phyloP scores from a whole-genome alignment of 2,329 filamentous ascomycete genomes.

The Pseudocercospora cruenta region DNA sequence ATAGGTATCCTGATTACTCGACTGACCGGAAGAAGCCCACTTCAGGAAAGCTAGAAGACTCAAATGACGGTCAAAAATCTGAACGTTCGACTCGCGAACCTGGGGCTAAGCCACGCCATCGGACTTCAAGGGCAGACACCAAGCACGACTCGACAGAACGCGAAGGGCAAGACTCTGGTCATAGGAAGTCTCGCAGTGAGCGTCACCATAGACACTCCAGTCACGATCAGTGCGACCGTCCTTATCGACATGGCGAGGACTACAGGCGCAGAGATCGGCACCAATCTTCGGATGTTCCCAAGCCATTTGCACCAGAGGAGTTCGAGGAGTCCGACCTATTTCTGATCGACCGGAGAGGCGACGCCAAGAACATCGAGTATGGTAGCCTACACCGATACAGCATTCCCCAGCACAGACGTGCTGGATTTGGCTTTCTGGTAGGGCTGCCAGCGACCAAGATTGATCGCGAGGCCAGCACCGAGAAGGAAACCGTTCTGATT shows the following conservation, averaged over 20 bases:
- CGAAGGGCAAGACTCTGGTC: background rate
- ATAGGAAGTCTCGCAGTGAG: conserved; percentile 4
- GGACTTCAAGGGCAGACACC: background rate
- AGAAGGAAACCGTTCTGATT: conserved; percentile 37
- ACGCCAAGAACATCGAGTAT: conserved; percentile 74
- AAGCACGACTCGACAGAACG: background rate
- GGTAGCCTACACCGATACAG: conserved; percentile 72
- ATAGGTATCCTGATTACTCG: no score
- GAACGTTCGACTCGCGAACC: background rate
- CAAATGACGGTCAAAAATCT: background rate
- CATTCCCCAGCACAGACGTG: conserved; percentile 71
- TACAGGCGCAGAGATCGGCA: background rate
- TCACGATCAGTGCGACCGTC: background rate
- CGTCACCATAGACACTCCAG: background rate
- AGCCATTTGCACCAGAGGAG: conserved; percentile 17
- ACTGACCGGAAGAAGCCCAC: no score
- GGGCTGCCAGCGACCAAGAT: conserved; percentile 68
- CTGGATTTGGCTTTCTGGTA: conserved; percentile 70
- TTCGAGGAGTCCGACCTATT: conserved; percentile 50
- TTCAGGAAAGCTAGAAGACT: no score
- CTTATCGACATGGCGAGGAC: background rate
- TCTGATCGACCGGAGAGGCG: conserved; percentile 73
- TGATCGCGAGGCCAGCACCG: conserved; percentile 64
- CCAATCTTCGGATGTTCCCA: background rate
- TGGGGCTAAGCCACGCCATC: background rate